Evolutionary conservation across 208 protist species (phyloP).

Genomic region (Tritrichomonas musculus): DNA sequence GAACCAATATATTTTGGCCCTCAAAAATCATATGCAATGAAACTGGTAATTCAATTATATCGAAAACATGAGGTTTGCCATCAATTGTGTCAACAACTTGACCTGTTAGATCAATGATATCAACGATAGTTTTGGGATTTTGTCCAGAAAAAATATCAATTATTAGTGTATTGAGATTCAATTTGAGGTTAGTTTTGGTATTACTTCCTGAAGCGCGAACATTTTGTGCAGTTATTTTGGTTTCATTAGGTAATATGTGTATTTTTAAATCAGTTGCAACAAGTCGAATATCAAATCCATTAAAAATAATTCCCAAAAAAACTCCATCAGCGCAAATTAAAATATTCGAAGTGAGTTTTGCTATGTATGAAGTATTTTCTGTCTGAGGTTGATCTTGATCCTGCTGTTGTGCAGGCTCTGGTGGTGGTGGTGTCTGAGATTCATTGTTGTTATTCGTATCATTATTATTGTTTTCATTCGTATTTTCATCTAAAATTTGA

Average conservation of each 20-base stretch:
- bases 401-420: not conserved
- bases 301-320: not conserved
- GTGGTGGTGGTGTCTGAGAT: too few relatives aligned
- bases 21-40: not conserved
- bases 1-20: not conserved
- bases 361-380: not conserved
- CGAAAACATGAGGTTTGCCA: not conserved
- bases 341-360: slow-evolving; percentile 31
- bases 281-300: not conserved
- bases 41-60: not conserved
- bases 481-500: not conserved
- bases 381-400: not conserved
- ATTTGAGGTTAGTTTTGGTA: not conserved
- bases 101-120: not conserved
- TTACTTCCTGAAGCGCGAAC: not conserved
- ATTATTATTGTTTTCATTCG: too few relatives aligned
- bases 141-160: not conserved
- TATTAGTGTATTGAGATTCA: not conserved
- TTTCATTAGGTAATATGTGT: not conserved
- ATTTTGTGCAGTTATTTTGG: not conserved
- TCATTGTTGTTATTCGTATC: too few relatives aligned
- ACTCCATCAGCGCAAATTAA: not conserved
- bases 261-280: not conserved
- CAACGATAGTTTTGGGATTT: not conserved
- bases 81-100: not conserved